Percentiles rank a stretch among this genome's conserved stretches.
phyloP scores from a whole-genome alignment of 1,284 basidiomycete species.

The Malassezia yamatoensis region DNA sequence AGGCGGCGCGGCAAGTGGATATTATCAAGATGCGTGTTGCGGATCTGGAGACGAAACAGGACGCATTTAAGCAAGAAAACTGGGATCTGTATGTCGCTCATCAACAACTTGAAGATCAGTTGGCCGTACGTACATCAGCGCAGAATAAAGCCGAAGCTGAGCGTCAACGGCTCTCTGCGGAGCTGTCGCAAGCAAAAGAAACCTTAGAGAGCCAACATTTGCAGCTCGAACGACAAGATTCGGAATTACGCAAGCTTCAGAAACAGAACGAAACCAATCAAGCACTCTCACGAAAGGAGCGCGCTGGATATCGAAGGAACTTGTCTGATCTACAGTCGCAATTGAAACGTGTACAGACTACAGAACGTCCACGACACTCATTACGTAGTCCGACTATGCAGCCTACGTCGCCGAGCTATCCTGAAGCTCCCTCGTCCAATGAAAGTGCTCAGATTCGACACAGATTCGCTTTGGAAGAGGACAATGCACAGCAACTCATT shows the following conservation, averaged over 20 bases:
- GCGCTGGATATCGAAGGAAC: conserved; percentile 77
- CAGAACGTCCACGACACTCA: conserved; percentile 11
- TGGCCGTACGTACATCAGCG: conserved; percentile 60
- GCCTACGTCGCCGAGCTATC: background rate
- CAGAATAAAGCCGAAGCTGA: conserved; percentile 68
- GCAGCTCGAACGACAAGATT: conserved; percentile 66
- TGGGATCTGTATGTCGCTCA: conserved; percentile 92
- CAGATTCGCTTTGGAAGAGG: background rate
- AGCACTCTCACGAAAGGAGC: conserved; percentile 73
- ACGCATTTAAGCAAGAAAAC: conserved; percentile 89
- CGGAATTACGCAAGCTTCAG: conserved; percentile 63
- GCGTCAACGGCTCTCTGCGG: conserved; percentile 66
- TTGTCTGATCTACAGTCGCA: conserved; percentile 78
- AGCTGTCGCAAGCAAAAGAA: conserved; percentile 65
- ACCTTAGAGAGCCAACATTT: conserved; percentile 72
- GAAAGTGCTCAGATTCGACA: background rate
- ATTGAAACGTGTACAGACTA: conserved; percentile 50
- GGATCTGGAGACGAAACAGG: conserved; percentile 50
- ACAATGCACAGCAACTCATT: background rate
- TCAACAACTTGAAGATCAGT: conserved; percentile 70
- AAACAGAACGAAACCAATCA: conserved; percentile 82
- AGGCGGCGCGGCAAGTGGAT: conserved; percentile 7
- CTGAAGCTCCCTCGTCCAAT: background rate
- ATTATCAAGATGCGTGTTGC: conserved; percentile 10
- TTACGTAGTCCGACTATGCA: background rate